These are phyloP conservation scores for Cronartium quercuum DNA, from an alignment of 1,284 basidiomycete species.

Conservation along the genomic window DNA sequence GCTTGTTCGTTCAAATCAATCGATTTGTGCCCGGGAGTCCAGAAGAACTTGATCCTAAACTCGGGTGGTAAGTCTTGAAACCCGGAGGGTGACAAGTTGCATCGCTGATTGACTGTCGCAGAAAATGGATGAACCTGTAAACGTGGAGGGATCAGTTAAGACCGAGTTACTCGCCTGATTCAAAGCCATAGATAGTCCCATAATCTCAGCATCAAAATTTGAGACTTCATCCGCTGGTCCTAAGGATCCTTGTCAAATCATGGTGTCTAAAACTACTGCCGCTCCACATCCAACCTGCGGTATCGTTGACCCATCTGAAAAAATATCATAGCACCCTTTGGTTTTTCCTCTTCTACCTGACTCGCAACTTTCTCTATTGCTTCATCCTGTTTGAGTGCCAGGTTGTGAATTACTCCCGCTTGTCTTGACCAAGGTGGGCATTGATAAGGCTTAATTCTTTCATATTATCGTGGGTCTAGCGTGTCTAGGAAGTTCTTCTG, in stretches of 20 bases:
- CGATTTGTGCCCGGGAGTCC: not conserved
- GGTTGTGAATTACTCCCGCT: not conserved
- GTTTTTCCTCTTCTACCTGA: not conserved
- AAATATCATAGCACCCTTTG: not conserved
- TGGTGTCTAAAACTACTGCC: not conserved
- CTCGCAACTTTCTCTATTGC: not conserved
- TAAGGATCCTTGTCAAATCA: too few relatives aligned
- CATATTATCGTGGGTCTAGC: not conserved
- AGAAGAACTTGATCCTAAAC: not conserved
- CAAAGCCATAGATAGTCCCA: not conserved
- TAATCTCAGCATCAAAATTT: not conserved
- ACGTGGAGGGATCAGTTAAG: not conserved
- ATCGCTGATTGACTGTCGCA: not conserved
- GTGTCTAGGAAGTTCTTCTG: not conserved
- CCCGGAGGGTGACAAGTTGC: not conserved
- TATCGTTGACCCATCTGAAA: conserved; percentile 1
- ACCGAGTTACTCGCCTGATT: not conserved
- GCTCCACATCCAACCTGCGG: not conserved
- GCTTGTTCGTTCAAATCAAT: too few relatives aligned
- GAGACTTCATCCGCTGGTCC: not conserved
- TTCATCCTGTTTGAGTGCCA: not conserved
- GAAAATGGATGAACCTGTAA: not conserved
- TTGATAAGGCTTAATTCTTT: not conserved
- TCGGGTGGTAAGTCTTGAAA: not conserved
- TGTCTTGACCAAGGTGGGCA: not conserved